These are phyloP conservation scores for Diaporthe caulivora DNA, from an alignment of 2,329 filamentous ascomycete species.

Conservation along the genomic window DNA sequence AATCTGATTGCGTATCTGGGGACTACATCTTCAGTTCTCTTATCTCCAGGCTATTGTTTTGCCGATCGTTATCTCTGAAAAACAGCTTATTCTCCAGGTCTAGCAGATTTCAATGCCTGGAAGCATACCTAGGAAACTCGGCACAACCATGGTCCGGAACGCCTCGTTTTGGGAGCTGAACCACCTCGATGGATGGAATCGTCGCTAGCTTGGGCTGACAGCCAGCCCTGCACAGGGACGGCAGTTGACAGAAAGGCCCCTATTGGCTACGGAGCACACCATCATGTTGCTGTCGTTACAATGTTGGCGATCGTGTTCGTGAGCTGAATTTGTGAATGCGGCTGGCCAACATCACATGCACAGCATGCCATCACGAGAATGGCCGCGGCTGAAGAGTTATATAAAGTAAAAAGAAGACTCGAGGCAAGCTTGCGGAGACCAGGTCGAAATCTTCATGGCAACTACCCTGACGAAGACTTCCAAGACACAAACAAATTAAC, in stretches of 20 bases:
- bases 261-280: conserved; percentile 1
- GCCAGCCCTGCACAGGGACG: background rate
- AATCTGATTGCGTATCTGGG: no score
- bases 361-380: background rate
- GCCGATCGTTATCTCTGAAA: background rate
- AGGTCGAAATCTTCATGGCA: background rate
- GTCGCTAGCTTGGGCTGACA: background rate
- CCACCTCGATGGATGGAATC: background rate
- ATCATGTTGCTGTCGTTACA: background rate
- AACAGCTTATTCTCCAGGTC: background rate
- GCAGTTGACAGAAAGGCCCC: background rate
- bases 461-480: background rate
- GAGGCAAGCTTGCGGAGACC: no score
- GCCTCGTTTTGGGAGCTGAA: background rate
- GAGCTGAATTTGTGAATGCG: background rate
- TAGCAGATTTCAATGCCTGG: background rate
- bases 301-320: background rate
- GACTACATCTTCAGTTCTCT: background rate
- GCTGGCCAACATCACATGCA: background rate
- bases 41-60: background rate
- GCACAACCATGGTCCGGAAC: background rate
- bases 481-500: background rate
- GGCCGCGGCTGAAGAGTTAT: background rate
- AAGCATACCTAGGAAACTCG: background rate
- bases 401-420: background rate